Percentiles rank a stretch among this genome's conserved stretches.
Evolutionary conservation across 75 land plant genomes (phyloP).

Genomic region (Cunninghamia lanceolata): DNA sequence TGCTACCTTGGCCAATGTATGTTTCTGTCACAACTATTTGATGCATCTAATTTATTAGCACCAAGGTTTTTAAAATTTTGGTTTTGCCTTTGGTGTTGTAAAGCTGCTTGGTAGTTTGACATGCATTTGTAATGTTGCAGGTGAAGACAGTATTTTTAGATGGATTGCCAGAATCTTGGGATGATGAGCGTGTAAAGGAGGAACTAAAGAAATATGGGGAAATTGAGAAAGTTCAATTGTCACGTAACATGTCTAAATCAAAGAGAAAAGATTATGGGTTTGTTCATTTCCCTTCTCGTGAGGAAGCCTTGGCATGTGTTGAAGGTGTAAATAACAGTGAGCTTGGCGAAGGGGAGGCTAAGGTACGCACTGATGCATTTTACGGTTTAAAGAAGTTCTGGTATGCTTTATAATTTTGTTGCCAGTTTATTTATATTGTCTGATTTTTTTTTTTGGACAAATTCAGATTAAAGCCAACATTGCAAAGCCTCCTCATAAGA

Average conservation of each 20-base stretch:
- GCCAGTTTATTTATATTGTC: neutral
- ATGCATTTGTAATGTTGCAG: constrained; percentile 19
- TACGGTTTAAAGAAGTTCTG: neutral
- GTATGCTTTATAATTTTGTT: neutral
- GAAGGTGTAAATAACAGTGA: constrained; percentile 42
- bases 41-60: neutral
- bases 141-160: constrained; percentile 64
- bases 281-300: constrained; percentile 43
- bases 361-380: constrained; percentile 22
- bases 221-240: constrained; percentile 52
- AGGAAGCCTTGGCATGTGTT: constrained; percentile 50
- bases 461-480: constrained; percentile 46
- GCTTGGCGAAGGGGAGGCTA: constrained; percentile 51
- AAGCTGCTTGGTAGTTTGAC: neutral
- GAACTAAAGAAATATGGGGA: constrained; percentile 44
- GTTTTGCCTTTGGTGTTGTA: neutral
- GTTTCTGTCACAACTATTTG: no score
- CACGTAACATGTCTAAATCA: constrained; percentile 34
- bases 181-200: constrained; percentile 50
- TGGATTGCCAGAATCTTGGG: constrained; percentile 53
- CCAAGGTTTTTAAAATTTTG: neutral
- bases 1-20: neutral
- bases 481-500: constrained; percentile 42
- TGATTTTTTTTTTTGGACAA: neutral
- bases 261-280: constrained; percentile 66